These are phyloP conservation scores for Myxozyma udenii DNA, from an alignment of 805 yeast species.

Conservation along the genomic window DNA sequence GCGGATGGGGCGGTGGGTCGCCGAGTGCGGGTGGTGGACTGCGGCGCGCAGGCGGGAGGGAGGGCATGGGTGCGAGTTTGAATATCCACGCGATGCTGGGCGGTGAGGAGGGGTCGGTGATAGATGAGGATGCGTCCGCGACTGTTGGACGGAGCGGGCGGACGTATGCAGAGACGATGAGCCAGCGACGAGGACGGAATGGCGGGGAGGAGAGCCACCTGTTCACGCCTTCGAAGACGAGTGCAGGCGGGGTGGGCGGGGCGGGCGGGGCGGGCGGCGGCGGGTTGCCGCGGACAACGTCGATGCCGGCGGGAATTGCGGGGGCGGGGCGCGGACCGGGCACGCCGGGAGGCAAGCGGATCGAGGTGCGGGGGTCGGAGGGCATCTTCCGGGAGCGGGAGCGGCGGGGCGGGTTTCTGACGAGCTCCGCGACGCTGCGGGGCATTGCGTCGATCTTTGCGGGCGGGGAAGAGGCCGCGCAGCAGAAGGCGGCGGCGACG, in stretches of 20 bases:
- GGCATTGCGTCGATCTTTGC: slow-evolving; percentile 21
- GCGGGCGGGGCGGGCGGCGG: background rate
- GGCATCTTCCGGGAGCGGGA: slow-evolving; percentile 34
- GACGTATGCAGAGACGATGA: slow-evolving; percentile 1
- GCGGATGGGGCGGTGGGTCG: background rate
- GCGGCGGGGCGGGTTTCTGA: slow-evolving; percentile 13
- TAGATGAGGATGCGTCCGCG: background rate
- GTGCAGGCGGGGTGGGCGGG: background rate
- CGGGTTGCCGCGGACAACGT: slow-evolving; percentile 21
- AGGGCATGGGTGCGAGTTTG: slow-evolving; percentile 14
- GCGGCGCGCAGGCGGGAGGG: background rate
- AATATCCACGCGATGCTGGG: slow-evolving; percentile 10
- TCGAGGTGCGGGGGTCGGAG: slow-evolving; percentile 29
- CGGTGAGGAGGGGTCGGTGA: background rate
- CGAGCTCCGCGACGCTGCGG: slow-evolving; percentile 16
- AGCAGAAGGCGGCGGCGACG: slow-evolving; percentile 5
- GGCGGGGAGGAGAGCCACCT: slow-evolving; percentile 1
- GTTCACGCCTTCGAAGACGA: slow-evolving; percentile 1
- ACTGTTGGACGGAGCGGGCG: background rate
- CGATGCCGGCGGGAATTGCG: slow-evolving; percentile 23
- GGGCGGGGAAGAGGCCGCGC: slow-evolving; percentile 12
- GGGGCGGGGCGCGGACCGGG: background rate
- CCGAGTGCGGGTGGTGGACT: slow-evolving; percentile 2
- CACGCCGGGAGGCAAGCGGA: slow-evolving; percentile 9
- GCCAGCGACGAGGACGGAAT: background rate